Evolutionary conservation across 1,139 yeast genomes (phyloP), one percentile per base, ranked within the genome.

Genomic region (Yamadazyma pseudoaaseri): DNA sequence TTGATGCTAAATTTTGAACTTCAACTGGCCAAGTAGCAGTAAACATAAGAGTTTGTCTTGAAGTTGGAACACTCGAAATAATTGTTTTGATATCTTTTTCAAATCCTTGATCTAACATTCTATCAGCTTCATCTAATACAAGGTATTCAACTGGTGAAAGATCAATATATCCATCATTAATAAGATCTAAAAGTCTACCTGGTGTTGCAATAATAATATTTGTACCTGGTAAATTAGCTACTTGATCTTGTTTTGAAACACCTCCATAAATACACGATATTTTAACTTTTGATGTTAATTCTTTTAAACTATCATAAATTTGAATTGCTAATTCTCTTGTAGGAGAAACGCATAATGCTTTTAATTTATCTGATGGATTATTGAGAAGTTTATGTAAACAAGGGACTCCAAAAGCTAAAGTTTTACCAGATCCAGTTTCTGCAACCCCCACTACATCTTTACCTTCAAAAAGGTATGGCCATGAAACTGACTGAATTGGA

Each of bases 391-490:
- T 80, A 57, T 87, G 75, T 38, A 92, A 75, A n/a, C 97, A 97
- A 28, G 99, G 99, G 13, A 92, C 95, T 53, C 97, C 96, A 58
- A 92, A 92, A 1, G 97, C 97, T 62, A 90, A 82, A 0, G 98
- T 92, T 61, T 92, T 92, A 52, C 98, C 98, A 0, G 96, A 87
- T 29, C 98, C 98, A 9, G 98, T 92, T 65, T 92, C 97, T 18
- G 98, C 98, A 42, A 94, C 97, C 55, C 98, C 98, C 44, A 92
- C 79, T 24, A 90, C 96, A 57, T 92, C 98, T 44, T 83, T 75
- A 13, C 86, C 85, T 21, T 79, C 65, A 34, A 92, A 66, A 34
- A 94, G 65, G 54, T 79, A 89, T 44, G 99, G 99, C 98, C 98
- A 92, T 9, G 97, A 77, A 21, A 81, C 90, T n/a, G 96, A 78